phyloP scores from a whole-genome alignment of 495 filamentous ascomycete species.

The Pyrenopolyporus hunteri region DNA sequence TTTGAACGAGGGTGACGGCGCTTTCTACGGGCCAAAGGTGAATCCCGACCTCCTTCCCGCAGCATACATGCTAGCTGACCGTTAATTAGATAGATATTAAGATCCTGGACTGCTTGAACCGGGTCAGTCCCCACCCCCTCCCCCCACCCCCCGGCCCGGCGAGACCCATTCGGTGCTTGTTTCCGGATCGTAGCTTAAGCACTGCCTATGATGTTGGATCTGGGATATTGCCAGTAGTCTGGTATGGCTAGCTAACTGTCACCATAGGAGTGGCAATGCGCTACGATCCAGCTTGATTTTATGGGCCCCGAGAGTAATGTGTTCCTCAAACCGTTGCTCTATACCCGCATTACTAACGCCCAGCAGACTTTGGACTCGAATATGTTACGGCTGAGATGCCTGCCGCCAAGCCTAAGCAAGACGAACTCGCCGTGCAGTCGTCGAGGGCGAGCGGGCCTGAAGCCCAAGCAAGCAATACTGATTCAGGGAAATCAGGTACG shows the following conservation, averaged over 20 bases:
- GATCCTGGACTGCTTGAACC: slow-evolving; percentile 72
- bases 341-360: background rate
- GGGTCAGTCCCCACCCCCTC: slow-evolving; percentile 45
- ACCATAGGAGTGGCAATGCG: slow-evolving; percentile 79
- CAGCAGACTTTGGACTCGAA: slow-evolving; percentile 70
- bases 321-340: background rate
- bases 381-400: slow-evolving; percentile 68
- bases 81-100: slow-evolving; percentile 79
- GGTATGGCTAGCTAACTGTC: background rate
- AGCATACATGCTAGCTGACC: background rate
- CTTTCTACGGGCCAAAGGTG: slow-evolving; percentile 87
- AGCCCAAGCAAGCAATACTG: slow-evolving; percentile 32
- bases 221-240: background rate
- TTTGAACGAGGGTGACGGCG: slow-evolving; percentile 90
- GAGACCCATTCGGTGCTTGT: background rate
- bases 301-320: slow-evolving; percentile 53
- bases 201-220: background rate
- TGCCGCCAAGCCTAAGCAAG: slow-evolving; percentile 43
- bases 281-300: slow-evolving; percentile 97
- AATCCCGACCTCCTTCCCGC: no score
- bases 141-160: no score
- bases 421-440: slow-evolving; percentile 31
- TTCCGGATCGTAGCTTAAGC: background rate
- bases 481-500: slow-evolving; percentile 44
- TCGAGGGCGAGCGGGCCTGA: slow-evolving; percentile 41